phyloP scores from a whole-genome alignment of 164 flowering plant species.

The Vitis rotundifolia region DNA sequence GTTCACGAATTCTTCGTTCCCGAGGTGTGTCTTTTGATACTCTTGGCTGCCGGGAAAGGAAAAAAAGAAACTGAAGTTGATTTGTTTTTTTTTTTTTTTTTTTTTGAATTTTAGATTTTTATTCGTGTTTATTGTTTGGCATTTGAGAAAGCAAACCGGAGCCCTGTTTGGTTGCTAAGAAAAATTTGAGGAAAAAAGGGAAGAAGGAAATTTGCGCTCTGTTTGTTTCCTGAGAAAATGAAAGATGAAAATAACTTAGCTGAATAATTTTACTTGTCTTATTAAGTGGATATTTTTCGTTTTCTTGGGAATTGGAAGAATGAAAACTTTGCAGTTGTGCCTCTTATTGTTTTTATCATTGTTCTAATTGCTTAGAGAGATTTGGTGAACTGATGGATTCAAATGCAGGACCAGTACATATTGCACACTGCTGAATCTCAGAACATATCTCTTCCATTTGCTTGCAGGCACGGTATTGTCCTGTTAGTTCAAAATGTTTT shows the following conservation, averaged over 20 bases:
- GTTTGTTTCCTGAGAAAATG: conserved; percentile 10
- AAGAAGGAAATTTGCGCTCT: background rate
- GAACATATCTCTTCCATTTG: conserved; percentile 81
- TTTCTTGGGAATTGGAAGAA: background rate
- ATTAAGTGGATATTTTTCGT: too few relatives aligned
- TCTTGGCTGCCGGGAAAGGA: background rate
- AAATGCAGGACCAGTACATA: conserved; percentile 89
- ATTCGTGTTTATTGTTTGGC: too few relatives aligned
- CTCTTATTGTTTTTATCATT: background rate
- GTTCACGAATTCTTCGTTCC: conserved; percentile 85
- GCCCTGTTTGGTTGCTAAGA: background rate
- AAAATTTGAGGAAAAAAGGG: too few relatives aligned
- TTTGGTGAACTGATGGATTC: background rate
- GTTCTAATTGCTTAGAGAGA: background rate
- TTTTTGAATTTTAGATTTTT: too few relatives aligned
- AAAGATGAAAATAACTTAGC: background rate
- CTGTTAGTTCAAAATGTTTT: background rate
- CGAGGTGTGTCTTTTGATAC: conserved; percentile 45
- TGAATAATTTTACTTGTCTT: too few relatives aligned
- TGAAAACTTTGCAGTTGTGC: background rate
- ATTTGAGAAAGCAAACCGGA: too few relatives aligned
- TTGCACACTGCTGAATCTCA: conserved; percentile 91
- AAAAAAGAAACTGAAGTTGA: background rate
- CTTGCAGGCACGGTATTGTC: conserved; percentile 97
- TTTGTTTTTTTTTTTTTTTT: background rate